Evolutionary conservation across 2,329 filamentous ascomycete genomes (phyloP).

Genomic region (Tympanopsis confertula): DNA sequence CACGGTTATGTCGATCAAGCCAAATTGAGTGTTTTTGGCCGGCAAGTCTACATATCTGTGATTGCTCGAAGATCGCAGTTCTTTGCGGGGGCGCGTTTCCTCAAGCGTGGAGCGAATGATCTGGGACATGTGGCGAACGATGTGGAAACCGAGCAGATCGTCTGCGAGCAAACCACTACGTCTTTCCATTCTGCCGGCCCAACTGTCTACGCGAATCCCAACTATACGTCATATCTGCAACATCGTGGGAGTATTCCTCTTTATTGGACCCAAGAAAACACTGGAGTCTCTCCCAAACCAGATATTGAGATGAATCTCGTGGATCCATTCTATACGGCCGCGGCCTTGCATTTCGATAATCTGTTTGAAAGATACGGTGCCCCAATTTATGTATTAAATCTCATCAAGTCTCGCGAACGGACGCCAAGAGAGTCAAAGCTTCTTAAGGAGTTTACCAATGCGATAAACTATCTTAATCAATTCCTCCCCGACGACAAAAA

Average conservation of each 20-base stretch:
- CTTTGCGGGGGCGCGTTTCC: constrained; percentile 85
- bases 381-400: constrained; percentile 80
- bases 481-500: constrained; percentile 74
- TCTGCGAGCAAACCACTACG: constrained; percentile 85
- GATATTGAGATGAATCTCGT: constrained; percentile 92
- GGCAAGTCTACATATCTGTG: constrained; percentile 81
- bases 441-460: constrained; percentile 73
- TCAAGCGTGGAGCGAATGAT: constrained; percentile 92
- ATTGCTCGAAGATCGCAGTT: constrained; percentile 85
- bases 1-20: constrained; percentile 95
- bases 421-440: constrained; percentile 86
- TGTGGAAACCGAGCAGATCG: constrained; percentile 96
- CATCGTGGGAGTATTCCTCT: constrained; percentile 93
- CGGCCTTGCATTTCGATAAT: constrained; percentile 88
- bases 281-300: constrained; percentile 88
- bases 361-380: constrained; percentile 87
- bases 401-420: constrained; percentile 81
- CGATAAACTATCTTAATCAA: constrained; percentile 86
- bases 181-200: constrained; percentile 89
- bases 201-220: constrained; percentile 73
- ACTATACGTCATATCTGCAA: constrained; percentile 92
- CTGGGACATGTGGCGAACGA: constrained; percentile 91
- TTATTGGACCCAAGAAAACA: constrained; percentile 95
- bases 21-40: constrained; percentile 58
- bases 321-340: constrained; percentile 89